Percentiles rank a stretch among this genome's conserved stretches.
These are phyloP conservation scores for Rhodomyrtus psidioides DNA, from an alignment of 441 rosid genomes.

Conservation along the genomic window DNA sequence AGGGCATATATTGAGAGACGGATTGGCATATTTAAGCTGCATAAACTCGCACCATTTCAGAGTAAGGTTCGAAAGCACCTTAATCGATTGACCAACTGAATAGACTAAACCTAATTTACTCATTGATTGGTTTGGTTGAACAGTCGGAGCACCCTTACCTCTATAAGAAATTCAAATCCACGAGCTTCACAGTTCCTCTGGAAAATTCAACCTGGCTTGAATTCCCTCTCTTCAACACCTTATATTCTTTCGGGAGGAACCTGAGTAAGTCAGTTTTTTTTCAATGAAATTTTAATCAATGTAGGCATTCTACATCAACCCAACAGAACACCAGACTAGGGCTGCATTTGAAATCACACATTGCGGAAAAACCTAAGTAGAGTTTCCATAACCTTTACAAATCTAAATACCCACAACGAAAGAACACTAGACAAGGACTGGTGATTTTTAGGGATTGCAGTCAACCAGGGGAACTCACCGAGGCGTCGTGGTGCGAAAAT, in stretches of 20 bases:
- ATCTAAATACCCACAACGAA: too few relatives aligned
- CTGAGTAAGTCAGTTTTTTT: conserved; percentile 28
- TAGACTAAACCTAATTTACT: background rate
- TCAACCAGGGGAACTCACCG: too few relatives aligned
- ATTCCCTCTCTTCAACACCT: conserved; percentile 24
- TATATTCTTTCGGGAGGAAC: conserved; percentile 43
- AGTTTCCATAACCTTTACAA: too few relatives aligned
- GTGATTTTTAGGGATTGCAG: too few relatives aligned
- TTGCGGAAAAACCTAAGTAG: too few relatives aligned
- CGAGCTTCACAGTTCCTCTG: conserved; percentile 29
- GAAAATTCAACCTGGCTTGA: conserved; percentile 6
- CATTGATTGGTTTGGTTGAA: background rate
- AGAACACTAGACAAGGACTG: too few relatives aligned
- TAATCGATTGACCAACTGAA: background rate
- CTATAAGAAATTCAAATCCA: conserved; percentile 47
- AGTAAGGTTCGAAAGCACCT: background rate
- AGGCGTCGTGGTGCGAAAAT: too few relatives aligned
- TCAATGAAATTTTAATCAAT: too few relatives aligned
- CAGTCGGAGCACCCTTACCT: conserved; percentile 12
- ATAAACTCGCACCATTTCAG: background rate
- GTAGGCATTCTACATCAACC: too few relatives aligned
- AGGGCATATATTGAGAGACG: background rate
- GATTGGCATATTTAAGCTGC: background rate
- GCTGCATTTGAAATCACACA: too few relatives aligned
- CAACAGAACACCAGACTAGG: too few relatives aligned